Evolutionary conservation across 2,329 filamentous ascomycete genomes (phyloP).

Genomic region (Xylaria sp.): DNA sequence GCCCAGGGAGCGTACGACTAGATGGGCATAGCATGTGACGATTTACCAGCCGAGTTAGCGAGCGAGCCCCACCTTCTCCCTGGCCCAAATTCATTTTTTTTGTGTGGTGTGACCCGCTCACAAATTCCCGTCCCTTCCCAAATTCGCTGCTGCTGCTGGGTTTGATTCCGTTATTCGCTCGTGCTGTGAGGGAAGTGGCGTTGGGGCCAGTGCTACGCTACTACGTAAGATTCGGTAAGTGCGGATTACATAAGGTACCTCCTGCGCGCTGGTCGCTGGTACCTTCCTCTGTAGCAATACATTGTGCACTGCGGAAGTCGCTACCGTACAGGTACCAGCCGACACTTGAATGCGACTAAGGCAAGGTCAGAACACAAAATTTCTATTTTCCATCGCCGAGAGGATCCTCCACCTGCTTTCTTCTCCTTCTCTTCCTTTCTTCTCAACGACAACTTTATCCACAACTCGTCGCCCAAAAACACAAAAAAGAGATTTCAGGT

Average conservation of each 20-base stretch:
- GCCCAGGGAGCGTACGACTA: background rate
- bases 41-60: background rate
- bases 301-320: slow-evolving; percentile 3
- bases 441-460: slow-evolving; percentile 47
- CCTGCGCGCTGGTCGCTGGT: background rate
- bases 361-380: slow-evolving; percentile 28
- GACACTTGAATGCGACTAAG: slow-evolving; percentile 24
- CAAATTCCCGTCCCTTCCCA: background rate
- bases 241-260: no score
- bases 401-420: slow-evolving; percentile 32
- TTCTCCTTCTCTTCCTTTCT: slow-evolving; percentile 35
- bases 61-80: slow-evolving; percentile 1
- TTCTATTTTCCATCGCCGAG: slow-evolving; percentile 25
- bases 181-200: no score
- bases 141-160: background rate
- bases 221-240: background rate
- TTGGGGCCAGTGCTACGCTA: slow-evolving; percentile 1
- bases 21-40: background rate
- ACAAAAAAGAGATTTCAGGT: slow-evolving; percentile 45
- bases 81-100: slow-evolving; percentile 4
- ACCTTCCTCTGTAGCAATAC: background rate
- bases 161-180: no score
- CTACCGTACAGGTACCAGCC: background rate
- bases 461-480: slow-evolving; percentile 38
- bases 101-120: slow-evolving; percentile 9